These are phyloP conservation scores for Phlebopus sp. DNA, from an alignment of 1,284 basidiomycete species.

Conservation along the genomic window DNA sequence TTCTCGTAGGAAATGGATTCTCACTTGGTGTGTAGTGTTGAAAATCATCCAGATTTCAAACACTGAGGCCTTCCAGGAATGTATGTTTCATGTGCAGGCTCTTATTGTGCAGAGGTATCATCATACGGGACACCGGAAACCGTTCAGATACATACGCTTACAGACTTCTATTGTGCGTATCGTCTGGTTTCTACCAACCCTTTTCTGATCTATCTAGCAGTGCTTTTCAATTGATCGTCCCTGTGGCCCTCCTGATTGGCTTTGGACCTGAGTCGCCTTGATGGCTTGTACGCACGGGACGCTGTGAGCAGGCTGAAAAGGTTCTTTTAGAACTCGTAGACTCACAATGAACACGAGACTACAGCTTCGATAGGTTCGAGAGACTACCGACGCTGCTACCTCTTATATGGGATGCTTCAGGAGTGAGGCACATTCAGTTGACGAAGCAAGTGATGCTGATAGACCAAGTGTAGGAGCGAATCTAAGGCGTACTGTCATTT, in stretches of 20 bases:
- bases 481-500: constrained; percentile 25
- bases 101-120: constrained; percentile 31
- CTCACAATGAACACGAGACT: constrained; percentile 16
- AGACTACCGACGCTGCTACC: constrained; percentile 25
- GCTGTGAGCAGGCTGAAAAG: constrained; percentile 46
- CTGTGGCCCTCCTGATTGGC: constrained; percentile 22
- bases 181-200: not conserved
- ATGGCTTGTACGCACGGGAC: constrained; percentile 56
- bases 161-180: constrained; percentile 26
- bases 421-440: constrained; percentile 10
- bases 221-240: constrained; percentile 31
- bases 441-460: not conserved
- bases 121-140: constrained; percentile 23
- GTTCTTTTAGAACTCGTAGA: constrained; percentile 41
- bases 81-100: constrained; percentile 25
- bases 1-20: constrained; percentile 27
- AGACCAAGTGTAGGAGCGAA: constrained; percentile 19
- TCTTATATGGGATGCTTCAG: constrained; percentile 27
- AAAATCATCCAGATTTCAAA: not conserved
- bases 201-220: constrained; percentile 4
- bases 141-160: constrained; percentile 25
- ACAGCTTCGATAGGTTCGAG: constrained; percentile 24
- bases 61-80: constrained; percentile 16
- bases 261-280: constrained; percentile 61
- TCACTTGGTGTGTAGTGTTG: constrained; percentile 18